Percentiles rank a stretch among this genome's conserved stretches.
These are phyloP conservation scores for Neofusicoccum parvum DNA, from an alignment of 2,329 filamentous ascomycete species.

Conservation along the genomic window DNA sequence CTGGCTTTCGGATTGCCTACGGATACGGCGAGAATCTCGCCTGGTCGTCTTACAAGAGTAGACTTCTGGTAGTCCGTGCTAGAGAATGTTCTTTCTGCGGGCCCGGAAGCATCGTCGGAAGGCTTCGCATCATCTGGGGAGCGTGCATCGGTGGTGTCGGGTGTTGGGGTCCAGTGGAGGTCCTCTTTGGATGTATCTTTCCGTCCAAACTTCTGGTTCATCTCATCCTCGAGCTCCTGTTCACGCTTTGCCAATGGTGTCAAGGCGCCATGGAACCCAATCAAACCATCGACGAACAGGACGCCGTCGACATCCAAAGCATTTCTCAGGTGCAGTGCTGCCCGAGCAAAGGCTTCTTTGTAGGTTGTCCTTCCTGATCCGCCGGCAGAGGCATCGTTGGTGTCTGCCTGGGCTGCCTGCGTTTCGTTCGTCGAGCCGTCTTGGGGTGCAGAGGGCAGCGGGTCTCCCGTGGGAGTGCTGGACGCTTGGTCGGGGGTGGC, in stretches of 20 bases:
- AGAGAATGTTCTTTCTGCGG: conserved; percentile 11
- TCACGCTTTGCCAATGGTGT: conserved; percentile 24
- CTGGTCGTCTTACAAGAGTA: conserved; percentile 8
- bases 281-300: conserved; percentile 25
- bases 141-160: neutral
- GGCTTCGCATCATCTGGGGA: neutral
- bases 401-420: neutral
- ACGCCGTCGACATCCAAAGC: conserved; percentile 22
- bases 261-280: conserved; percentile 24
- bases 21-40: conserved; percentile 9
- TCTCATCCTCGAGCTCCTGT: conserved; percentile 24
- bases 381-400: neutral
- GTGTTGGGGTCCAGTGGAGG: neutral
- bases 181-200: neutral
- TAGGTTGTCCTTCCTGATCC: conserved; percentile 22
- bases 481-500: neutral
- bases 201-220: neutral
- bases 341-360: conserved; percentile 25
- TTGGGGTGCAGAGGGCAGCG: neutral
- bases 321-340: conserved; percentile 23
- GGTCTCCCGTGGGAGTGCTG: neutral
- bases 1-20: neutral
- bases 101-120: conserved; percentile 7
- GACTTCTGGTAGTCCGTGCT: conserved; percentile 14
- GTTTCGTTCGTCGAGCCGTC: neutral